Evolutionary conservation across 2,329 filamentous ascomycete genomes (phyloP), one percentile per base, ranked within the genome.

Genomic region (Microsporum canis): DNA sequence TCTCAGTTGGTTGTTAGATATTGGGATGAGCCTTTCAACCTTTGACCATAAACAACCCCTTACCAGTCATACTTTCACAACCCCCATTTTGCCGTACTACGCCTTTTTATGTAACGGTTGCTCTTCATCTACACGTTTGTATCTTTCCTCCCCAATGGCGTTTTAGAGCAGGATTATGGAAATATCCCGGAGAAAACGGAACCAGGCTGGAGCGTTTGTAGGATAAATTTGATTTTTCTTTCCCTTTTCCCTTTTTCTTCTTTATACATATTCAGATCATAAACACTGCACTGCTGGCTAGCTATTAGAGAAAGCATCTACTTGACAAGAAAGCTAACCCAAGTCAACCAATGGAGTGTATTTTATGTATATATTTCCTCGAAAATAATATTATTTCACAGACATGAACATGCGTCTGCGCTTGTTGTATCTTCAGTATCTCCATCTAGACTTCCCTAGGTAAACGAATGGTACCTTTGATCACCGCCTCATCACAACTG

Each of bases 1-100:
- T 83, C 85, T 66, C 84, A 87, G 63, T 81, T 89, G 71, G 85
- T 85, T 2, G 77, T 81, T 31, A 78, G 83, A 63, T 83, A 84
- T 23, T 86, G 73, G 76, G 65, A 65, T 33, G 61, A 63, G 36
- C 62, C 63, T 6, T 58, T 51, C 34, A 62, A 64, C 34, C 39
- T 59, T 39, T 63, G 58, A 64, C 41, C 66, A 63, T 63, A 65
- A 60, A 60, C 63, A 60, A 59, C 47, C 29, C 27, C 27, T 59
- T 59, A 38, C 29, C 29, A 61, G 59, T 62, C 57, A 53, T 60
- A 57, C 31, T 60, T 61, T 58, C 49, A 58, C 5, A 14, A n/a
- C 6, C 12, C 17, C 39, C 33, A 57, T 36, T n/a, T 36, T 14
- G 36, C 53, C 17, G 31, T 56, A 14, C 17, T n/a, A 8, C 38